phyloP scores from a whole-genome alignment of 225 moss, liverwort and hornwort genomes.

The Bryoerythrophyllum caledonicum region DNA sequence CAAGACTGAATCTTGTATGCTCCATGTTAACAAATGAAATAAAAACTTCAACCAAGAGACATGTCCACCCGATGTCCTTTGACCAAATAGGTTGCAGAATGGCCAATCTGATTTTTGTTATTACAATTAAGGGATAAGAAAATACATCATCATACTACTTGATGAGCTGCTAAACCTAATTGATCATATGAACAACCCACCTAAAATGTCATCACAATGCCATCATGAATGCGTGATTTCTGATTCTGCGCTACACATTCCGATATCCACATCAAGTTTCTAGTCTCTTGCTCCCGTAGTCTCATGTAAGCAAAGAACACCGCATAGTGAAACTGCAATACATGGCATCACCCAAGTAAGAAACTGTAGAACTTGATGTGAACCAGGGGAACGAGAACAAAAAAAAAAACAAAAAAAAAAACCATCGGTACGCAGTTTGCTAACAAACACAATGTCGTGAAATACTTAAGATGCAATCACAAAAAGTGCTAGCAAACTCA shows the following conservation, averaged over 20 bases:
- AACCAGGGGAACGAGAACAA: too few species aligned
- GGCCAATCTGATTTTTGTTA: not conserved
- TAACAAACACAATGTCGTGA: not conserved
- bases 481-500: not conserved
- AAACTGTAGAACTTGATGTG: not conserved
- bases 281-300: constrained; percentile 90
- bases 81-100: not conserved
- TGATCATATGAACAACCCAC: not conserved
- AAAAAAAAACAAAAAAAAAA: too few species aligned
- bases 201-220: constrained; percentile 92
- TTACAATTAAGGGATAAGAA: constrained; percentile 17
- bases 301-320: constrained; percentile 93
- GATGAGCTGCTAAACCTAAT: not conserved
- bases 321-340: constrained; percentile 87
- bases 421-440: not conserved
- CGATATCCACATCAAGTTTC: constrained; percentile 98
- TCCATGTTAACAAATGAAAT: too few species aligned
- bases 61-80: too few species aligned
- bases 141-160: constrained; percentile 28
- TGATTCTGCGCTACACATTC: constrained; percentile 99
- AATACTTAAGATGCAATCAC: not conserved
- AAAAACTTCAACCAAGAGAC: too few species aligned
- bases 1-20: too few species aligned
- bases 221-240: constrained; percentile 93
- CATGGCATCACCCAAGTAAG: constrained; percentile 16